Evolutionary conservation across 2,329 filamentous ascomycete genomes (phyloP), one percentile per base, ranked within the genome.

Genomic region (Cladosporium sp.): DNA sequence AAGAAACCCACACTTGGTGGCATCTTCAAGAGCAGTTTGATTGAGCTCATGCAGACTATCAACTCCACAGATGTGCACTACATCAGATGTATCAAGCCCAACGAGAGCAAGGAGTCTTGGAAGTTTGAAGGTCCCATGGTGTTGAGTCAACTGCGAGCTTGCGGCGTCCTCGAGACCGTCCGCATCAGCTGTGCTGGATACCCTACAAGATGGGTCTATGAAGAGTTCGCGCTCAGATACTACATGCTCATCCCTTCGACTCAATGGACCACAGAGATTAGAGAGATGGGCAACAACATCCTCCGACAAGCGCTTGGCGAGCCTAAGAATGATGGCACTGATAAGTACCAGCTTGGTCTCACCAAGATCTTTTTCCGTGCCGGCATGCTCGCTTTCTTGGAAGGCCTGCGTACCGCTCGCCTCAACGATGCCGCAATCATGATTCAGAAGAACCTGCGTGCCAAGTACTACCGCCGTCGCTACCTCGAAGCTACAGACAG

Each of bases 91-190:
- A 97, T 99, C 77, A 99, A 99, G 78, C 94, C 94, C 34, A 99
- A 99, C 73, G 94, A 99, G 76, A 90, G 86, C 52, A 99, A 99
- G 76, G 90, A 90, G 70, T 86, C 94, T 0, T 99, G 94, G 94
- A 93, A 95, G 69, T 99, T 97, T 63, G 94, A 99, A 72, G 94
- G 94, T 0, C 94, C 95, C 3, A 99, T 99, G 94, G 94, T 99
- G 66, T 83, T 99, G 61, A 96, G 91, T 75, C 94, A 99, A 76
- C 81, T 99, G 69, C 88, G 95, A 75, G 94, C 94, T 76, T 99
- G 94, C 78, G 94, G 94, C 92, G 95, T 99, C 38, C 84, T 99
- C 60, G 94, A 99, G 77, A 99, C 94, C 3, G 94, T 99, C 59
- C 87, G 94, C 72, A 99, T 99, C 75, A 96, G 92, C 78, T 95